Conservation (phyloP, 2,329 filamentous ascomycete species). For the Ramularia collo-cygni region DNA sequence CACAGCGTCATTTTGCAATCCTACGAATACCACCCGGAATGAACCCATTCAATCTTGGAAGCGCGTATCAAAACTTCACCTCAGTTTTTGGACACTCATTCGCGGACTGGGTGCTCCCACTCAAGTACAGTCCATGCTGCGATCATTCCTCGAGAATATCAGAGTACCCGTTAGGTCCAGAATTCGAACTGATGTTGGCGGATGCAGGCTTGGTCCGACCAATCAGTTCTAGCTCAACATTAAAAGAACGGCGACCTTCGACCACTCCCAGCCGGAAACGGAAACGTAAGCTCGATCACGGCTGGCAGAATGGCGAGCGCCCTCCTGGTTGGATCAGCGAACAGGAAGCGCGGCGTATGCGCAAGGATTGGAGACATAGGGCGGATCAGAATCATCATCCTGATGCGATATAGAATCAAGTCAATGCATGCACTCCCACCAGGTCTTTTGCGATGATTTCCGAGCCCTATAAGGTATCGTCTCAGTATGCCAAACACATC, state of each 20-base stretch:
- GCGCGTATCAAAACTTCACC: slow-evolving; percentile 59
- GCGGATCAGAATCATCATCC: slow-evolving; percentile 7
- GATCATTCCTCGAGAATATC: slow-evolving; percentile 43
- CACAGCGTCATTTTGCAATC: slow-evolving; percentile 66
- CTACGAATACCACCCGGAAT: slow-evolving; percentile 65
- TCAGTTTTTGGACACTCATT: slow-evolving; percentile 68
- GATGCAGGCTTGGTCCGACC: slow-evolving; percentile 25
- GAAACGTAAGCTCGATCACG: slow-evolving; percentile 21
- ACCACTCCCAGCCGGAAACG: slow-evolving; percentile 10
- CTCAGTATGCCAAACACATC: too few relatives aligned
- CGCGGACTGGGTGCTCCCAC: slow-evolving; percentile 74
- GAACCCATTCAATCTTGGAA: slow-evolving; percentile 79
- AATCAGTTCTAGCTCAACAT: slow-evolving; percentile 1
- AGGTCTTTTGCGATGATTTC: too few relatives aligned
- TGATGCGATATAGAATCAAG: neutral
- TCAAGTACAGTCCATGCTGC: slow-evolving; percentile 67
- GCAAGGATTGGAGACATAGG: slow-evolving; percentile 16
- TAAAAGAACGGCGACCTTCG: slow-evolving; percentile 10
- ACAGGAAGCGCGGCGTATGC: slow-evolving; percentile 24
- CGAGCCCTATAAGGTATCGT: too few relatives aligned
- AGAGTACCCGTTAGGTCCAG: slow-evolving; percentile 30
- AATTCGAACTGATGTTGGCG: slow-evolving; percentile 28
- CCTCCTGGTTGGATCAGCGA: slow-evolving; percentile 28
- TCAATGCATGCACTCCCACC: too few relatives aligned
- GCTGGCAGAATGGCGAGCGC: slow-evolving; percentile 30